Evolutionary conservation across 495 filamentous ascomycete genomes (phyloP), one percentile per base, ranked within the genome.

Genomic region (Aspergillus affinis): DNA sequence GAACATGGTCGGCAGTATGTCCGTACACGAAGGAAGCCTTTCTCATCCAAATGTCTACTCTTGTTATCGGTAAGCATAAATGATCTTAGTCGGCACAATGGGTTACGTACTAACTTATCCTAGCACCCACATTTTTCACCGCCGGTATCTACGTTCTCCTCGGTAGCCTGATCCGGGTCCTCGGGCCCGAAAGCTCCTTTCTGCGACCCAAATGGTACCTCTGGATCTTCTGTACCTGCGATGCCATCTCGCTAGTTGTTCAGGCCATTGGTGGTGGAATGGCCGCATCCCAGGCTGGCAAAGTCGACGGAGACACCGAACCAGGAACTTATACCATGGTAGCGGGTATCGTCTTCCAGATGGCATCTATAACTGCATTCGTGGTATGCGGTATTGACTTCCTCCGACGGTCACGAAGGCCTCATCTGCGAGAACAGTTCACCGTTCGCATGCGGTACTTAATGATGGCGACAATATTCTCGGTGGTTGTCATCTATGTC

Each of bases 71-170:
- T 82, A 61, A 61, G 75, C 26, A 18, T 47, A n/a, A 2, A 26
- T 26, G 2, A 26, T 4, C 23, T 4, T 26, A 4, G 23, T 2
- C 23, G 23, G 23, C 23, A 26, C 23, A 26, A 26, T 26, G 2
- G 23, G 23, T 26, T 26, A 26, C 23, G 23, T 26, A 4, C 23
- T 26, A 26, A 26, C 23, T 26, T 26, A 26, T 26, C 23, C 52
- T 10, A 82, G 80, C 78, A 12, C 85, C 85, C 4, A 81, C 79
- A 30, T 87, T 87, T 72, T 84, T 84, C 71, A 86, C 82, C 20
- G 85, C 83, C 9, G 85, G 79, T 12, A 76, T 86, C 59, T 88
- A 89, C 66, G 70, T 87, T 57, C 75, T 88, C 51, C 81, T 89
- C 5, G 80, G 80, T 51, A 76, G 75, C 26, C 77, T 88, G 54